These are phyloP conservation scores for Talaromyces liani DNA, from an alignment of 495 filamentous ascomycete species.

Conservation along the genomic window DNA sequence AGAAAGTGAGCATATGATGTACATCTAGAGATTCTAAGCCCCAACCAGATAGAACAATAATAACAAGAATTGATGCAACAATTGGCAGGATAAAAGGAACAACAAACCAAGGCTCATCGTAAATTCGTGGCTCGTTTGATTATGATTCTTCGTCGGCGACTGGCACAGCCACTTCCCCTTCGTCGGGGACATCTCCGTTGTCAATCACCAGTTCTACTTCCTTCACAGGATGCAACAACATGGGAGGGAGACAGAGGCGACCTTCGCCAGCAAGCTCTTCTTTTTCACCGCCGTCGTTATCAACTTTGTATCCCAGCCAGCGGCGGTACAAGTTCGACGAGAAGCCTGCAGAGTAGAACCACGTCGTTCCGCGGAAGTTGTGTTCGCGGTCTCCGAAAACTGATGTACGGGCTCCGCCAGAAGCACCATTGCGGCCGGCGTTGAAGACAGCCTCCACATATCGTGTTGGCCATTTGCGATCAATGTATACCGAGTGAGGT, in stretches of 20 bases:
- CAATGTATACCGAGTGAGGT: constrained; percentile 86
- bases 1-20: constrained; percentile 1
- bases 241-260: constrained; percentile 86
- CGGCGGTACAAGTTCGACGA: constrained; percentile 74
- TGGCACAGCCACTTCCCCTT: background rate
- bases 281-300: constrained; percentile 81
- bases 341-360: constrained; percentile 92
- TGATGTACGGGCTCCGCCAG: constrained; percentile 60
- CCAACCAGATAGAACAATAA: background rate
- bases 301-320: constrained; percentile 79
- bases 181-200: constrained; percentile 13
- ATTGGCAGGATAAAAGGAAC: background rate
- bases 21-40: background rate
- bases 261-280: constrained; percentile 71
- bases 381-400: constrained; percentile 85
- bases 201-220: constrained; percentile 72
- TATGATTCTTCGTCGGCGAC: background rate
- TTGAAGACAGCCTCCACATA: constrained; percentile 82
- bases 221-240: constrained; percentile 93
- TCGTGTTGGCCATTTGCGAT: constrained; percentile 76
- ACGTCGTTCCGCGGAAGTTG: constrained; percentile 80
- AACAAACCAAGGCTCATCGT: constrained; percentile 1
- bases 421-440: constrained; percentile 72
- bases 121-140: background rate
- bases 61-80: background rate